Evolutionary conservation across 148 eudicot species (phyloP).

Genomic region (Euryodendron excelsum): DNA sequence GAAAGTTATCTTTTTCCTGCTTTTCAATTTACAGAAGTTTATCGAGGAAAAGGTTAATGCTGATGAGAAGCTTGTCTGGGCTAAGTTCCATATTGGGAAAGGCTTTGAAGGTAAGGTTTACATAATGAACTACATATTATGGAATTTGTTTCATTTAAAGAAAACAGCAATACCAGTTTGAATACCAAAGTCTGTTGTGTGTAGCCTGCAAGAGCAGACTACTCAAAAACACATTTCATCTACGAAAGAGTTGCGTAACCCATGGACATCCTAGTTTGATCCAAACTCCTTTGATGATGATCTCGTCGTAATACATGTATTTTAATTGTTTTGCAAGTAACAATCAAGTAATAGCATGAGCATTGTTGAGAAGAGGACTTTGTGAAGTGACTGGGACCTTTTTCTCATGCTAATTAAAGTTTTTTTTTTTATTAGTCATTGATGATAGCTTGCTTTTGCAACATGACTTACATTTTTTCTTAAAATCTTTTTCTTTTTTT

Average conservation of each 20-base stretch:
- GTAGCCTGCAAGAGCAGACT: background rate
- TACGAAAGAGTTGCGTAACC: background rate
- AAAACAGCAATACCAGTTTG: background rate
- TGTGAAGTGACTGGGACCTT: background rate
- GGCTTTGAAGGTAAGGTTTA: constrained; percentile 59
- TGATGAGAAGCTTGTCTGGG: constrained; percentile 59
- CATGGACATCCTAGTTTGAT: background rate
- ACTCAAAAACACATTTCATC: background rate
- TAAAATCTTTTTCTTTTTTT: too few species aligned
- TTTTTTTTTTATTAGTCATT: background rate
- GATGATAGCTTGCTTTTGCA: background rate
- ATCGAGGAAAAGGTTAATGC: constrained; percentile 59
- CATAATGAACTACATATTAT: background rate
- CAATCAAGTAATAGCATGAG: background rate
- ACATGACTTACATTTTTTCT: background rate
- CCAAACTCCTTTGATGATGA: background rate
- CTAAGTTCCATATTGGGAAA: constrained; percentile 49
- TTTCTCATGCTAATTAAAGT: background rate
- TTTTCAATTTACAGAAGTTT: constrained; percentile 41
- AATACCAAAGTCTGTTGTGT: background rate
- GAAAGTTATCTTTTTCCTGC: constrained; percentile 8
- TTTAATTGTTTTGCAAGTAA: background rate
- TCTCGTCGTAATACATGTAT: background rate
- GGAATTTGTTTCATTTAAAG: background rate
- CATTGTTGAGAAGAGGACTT: background rate